Evolutionary conservation across 1,139 yeast species (phyloP).

Genomic region (Suhomyces guaymorum): DNA sequence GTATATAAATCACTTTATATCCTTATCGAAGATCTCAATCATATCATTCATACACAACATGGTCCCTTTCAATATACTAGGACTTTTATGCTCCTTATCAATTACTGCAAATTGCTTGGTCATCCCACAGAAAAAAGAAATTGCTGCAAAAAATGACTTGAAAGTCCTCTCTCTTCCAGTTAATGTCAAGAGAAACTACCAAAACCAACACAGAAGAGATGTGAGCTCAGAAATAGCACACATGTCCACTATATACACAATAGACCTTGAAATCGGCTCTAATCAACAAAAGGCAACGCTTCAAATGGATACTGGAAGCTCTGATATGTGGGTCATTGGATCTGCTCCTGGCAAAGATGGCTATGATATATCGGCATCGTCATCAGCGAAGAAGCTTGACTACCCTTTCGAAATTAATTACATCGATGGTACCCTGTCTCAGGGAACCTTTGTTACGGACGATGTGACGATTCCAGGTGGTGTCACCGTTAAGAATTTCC

Average conservation of each 20-base stretch:
- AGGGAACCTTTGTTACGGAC: slow-evolving; percentile 60
- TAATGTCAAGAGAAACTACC: too few relatives aligned
- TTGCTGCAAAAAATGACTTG: too few relatives aligned
- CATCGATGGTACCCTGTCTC: slow-evolving; percentile 32
- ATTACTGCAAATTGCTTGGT: too few relatives aligned
- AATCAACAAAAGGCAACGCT: slow-evolving; percentile 13
- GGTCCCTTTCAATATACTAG: too few relatives aligned
- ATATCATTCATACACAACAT: too few relatives aligned
- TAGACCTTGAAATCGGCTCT: slow-evolving; percentile 13
- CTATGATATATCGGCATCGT: slow-evolving; percentile 25
- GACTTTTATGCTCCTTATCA: too few relatives aligned
- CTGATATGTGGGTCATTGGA: slow-evolving; percentile 22
- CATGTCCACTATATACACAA: slow-evolving; percentile 3
- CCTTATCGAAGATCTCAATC: too few relatives aligned
- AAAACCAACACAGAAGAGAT: too few relatives aligned
- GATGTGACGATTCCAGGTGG: slow-evolving; percentile 27
- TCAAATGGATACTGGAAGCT: slow-evolving; percentile 23
- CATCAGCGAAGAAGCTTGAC: slow-evolving; percentile 46
- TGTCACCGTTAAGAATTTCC: slow-evolving; percentile 36
- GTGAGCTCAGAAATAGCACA: too few relatives aligned
- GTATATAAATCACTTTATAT: too few relatives aligned
- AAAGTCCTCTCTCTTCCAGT: too few relatives aligned
- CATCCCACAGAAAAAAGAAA: too few relatives aligned
- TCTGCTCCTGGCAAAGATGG: slow-evolving; percentile 1
- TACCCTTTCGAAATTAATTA: slow-evolving; percentile 37